Evolutionary conservation across 2,329 filamentous ascomycete genomes (phyloP).

Genomic region (Penicillium freii): DNA sequence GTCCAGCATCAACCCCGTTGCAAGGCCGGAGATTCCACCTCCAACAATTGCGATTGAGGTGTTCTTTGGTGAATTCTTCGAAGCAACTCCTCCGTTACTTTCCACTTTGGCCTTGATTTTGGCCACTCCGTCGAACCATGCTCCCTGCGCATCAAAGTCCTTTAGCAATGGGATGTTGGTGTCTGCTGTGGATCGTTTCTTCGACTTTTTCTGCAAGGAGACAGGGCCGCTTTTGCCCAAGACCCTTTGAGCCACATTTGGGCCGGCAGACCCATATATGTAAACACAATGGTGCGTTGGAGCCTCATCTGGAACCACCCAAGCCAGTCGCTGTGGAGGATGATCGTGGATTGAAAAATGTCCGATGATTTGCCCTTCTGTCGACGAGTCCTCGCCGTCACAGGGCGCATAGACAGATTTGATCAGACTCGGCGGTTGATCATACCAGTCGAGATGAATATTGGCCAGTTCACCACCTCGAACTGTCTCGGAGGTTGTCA

Average conservation of each 20-base stretch:
- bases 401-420: slow-evolving; percentile 7
- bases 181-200: slow-evolving; percentile 9
- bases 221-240: slow-evolving; percentile 13
- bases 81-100: slow-evolving; percentile 2
- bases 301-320: slow-evolving; percentile 12
- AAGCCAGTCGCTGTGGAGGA: slow-evolving; percentile 11
- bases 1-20: slow-evolving; percentile 46
- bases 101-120: slow-evolving; percentile 17
- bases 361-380: slow-evolving; percentile 2
- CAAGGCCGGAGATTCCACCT: slow-evolving; percentile 42
- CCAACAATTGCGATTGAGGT: slow-evolving; percentile 30
- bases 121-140: slow-evolving; percentile 30
- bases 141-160: slow-evolving; percentile 24
- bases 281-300: slow-evolving; percentile 5
- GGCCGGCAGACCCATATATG: neutral
- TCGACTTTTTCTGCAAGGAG: slow-evolving; percentile 1
- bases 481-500: slow-evolving; percentile 8
- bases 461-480: slow-evolving; percentile 11
- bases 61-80: slow-evolving; percentile 13
- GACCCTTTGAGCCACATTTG: neutral
- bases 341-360: slow-evolving; percentile 1
- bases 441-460: slow-evolving; percentile 7
- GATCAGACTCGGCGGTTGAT: neutral
- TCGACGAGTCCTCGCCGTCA: neutral
- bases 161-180: slow-evolving; percentile 13